A percentile compares a stretch with the other conserved stretches of the same genome.
Evolutionary conservation across 306 rosid species (phyloP).

Genomic region (Quercus parvula): DNA sequence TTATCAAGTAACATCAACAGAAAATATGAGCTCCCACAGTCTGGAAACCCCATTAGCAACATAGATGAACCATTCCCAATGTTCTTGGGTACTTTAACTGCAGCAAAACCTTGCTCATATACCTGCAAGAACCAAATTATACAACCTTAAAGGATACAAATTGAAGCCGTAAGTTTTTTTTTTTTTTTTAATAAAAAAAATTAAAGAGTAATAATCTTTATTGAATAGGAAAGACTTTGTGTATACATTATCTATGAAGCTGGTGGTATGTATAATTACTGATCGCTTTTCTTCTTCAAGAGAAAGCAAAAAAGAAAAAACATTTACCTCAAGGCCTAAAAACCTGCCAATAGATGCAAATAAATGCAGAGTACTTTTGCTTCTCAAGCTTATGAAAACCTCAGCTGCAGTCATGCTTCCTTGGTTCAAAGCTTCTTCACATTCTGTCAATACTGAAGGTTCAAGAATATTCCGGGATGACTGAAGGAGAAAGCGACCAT

Average conservation of each 20-base stretch:
- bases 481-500: conserved; percentile 89
- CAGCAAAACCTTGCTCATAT: conserved; percentile 69
- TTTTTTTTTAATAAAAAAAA: too few relatives aligned
- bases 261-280: not conserved
- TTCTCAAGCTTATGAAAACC: conserved; percentile 83
- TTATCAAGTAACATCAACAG: conserved; percentile 89
- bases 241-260: too few relatives aligned
- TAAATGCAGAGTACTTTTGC: conserved; percentile 83
- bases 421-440: conserved; percentile 93
- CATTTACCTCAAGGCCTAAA: conserved; percentile 85
- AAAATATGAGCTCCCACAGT: conserved; percentile 80
- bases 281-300: not conserved
- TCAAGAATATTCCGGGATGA: conserved; percentile 68
- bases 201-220: too few relatives aligned
- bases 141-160: not conserved
- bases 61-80: conserved; percentile 61
- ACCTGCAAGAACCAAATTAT: conserved; percentile 53
- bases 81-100: conserved; percentile 73
- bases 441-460: conserved; percentile 60
- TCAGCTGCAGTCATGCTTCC: conserved; percentile 87
- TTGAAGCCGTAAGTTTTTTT: not conserved
- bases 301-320: conserved; percentile 9
- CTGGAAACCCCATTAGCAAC: conserved; percentile 95
- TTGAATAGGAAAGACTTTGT: too few relatives aligned
- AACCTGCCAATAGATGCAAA: conserved; percentile 88